Conservation (phyloP, 176 grass and related monocot genomes). For the Melocanna baccifera region DNA sequence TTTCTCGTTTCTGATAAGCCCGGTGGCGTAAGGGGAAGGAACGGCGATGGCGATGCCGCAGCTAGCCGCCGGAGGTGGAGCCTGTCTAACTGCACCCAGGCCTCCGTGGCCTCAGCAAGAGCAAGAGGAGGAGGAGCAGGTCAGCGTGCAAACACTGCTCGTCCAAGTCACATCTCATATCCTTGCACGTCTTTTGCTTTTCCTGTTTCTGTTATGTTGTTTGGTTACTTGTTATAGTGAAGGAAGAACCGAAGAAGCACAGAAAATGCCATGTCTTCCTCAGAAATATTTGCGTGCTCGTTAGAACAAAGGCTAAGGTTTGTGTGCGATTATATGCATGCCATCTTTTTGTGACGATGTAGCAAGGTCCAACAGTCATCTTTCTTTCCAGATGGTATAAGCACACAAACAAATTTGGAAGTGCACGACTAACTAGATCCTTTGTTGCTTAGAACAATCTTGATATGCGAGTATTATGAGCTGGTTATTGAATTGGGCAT, state of each 20-base stretch:
- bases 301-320: background rate
- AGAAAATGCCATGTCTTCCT: background rate
- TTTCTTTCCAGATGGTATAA: background rate
- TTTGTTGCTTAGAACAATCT: background rate
- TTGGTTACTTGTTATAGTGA: background rate
- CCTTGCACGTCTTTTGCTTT: background rate
- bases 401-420: background rate
- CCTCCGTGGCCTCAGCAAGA: background rate
- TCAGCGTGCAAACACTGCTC: background rate
- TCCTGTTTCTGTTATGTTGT: background rate
- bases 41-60: background rate
- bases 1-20: background rate
- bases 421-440: background rate
- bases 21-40: background rate
- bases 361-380: background rate
- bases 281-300: background rate
- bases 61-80: background rate
- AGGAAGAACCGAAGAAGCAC: background rate
- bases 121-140: background rate
- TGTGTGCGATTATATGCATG: background rate
- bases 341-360: background rate
- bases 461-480: background rate
- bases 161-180: background rate
- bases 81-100: background rate
- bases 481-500: background rate